Evolutionary conservation across 768 basidiomycete species (phyloP).

Genomic region (Phlegmacium glaucopus): DNA sequence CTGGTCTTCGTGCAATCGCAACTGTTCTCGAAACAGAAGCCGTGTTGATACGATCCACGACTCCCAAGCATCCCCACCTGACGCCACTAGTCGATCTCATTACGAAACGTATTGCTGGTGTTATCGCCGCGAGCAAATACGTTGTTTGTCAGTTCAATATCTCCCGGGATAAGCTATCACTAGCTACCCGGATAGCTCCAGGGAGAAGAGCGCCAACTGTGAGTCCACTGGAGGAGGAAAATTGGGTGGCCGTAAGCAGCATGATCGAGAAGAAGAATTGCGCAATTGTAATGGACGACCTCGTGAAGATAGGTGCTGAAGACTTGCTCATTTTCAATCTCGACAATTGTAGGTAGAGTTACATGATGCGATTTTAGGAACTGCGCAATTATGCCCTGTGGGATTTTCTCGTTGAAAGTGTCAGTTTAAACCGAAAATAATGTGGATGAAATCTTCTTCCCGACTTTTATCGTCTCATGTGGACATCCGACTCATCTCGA

Average conservation of each 20-base stretch:
- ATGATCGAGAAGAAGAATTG: conserved; percentile 86
- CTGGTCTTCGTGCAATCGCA: conserved; percentile 89
- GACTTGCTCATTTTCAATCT: conserved; percentile 89
- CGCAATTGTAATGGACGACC: conserved; percentile 85
- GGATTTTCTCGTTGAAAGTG: too few species aligned
- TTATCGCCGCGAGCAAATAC: conserved; percentile 83
- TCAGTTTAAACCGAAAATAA: too few species aligned
- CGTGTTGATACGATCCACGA: conserved; percentile 82
- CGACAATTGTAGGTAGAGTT: conserved; percentile 95
- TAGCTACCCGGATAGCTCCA: conserved; percentile 74
- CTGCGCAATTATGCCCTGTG: too few species aligned
- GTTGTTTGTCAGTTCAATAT: conserved; percentile 94
- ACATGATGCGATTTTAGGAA: too few species aligned
- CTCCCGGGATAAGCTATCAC: conserved; percentile 53
- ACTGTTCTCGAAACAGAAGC: conserved; percentile 84
- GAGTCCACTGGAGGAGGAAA: conserved; percentile 73
- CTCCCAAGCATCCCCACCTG: conserved; percentile 59
- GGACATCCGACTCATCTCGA: too few species aligned
- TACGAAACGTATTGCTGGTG: conserved; percentile 86
- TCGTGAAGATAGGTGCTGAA: conserved; percentile 81
- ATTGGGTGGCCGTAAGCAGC: conserved; percentile 88
- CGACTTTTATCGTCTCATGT: too few species aligned
- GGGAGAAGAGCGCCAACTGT: conserved; percentile 89
- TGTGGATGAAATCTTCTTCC: too few species aligned
- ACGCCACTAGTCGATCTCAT: conserved; percentile 72